Percentiles rank a stretch among this genome's conserved stretches.
These are phyloP conservation scores for Lolium perenne DNA, from an alignment of 176 grass and related monocot genomes.

Conservation along the genomic window DNA sequence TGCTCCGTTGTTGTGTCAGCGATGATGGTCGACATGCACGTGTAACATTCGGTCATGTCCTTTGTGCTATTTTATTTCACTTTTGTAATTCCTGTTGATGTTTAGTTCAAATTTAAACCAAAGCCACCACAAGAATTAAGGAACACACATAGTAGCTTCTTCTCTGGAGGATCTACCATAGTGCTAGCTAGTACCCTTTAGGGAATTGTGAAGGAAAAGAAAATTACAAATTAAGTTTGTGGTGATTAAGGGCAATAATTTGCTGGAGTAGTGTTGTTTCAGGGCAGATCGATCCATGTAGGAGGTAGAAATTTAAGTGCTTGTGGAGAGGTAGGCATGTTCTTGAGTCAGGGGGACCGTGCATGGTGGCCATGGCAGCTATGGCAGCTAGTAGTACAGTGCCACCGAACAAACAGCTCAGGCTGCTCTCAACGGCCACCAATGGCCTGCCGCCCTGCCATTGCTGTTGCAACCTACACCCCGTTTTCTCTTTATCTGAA, in stretches of 20 bases:
- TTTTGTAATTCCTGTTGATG: too few relatives aligned
- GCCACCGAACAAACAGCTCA: constrained; percentile 66
- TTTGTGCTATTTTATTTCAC: too few relatives aligned
- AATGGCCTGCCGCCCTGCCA: constrained; percentile 25
- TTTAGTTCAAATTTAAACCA: too few relatives aligned
- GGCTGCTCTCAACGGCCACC: constrained; percentile 32
- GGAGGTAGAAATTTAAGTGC: not conserved
- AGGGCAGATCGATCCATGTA: constrained; percentile 8
- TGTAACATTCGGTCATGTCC: too few relatives aligned
- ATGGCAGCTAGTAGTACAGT: constrained; percentile 50
- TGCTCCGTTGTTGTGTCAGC: too few relatives aligned
- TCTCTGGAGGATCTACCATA: not conserved
- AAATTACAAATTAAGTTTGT: not conserved
- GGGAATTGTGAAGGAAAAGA: not conserved
- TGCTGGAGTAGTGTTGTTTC: not conserved
- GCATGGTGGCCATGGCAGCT: constrained; percentile 43
- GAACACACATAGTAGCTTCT: not conserved
- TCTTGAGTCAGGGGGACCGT: constrained; percentile 36
- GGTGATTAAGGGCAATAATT: not conserved
- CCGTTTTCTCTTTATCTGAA: not conserved
- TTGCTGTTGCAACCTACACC: constrained; percentile 2
- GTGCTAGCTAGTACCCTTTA: not conserved
- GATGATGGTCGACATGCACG: too few relatives aligned
- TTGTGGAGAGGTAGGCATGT: constrained; percentile 14
- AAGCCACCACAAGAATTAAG: too few relatives aligned